Base-by-base conservation (phyloP, 1,284 basidiomycete genomes). In the Malassezia caprae region DNA sequence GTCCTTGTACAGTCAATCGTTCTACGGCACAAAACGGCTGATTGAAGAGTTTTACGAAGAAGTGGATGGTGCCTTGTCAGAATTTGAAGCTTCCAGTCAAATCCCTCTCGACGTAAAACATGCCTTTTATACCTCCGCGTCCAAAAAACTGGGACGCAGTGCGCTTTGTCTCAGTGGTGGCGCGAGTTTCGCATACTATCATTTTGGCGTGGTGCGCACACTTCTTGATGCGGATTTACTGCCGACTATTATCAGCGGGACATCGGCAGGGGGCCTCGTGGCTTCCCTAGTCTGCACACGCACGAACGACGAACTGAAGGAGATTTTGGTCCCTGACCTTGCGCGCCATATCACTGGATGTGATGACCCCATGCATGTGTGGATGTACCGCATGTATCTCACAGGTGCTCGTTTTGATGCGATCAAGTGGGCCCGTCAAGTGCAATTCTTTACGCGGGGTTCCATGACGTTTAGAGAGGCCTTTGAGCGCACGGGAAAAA, bases 391-490 rank as follows among this genome's bases (percentile, higher is more conserved):
- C n/a, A 84, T 88, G 51, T 83, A 83, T 81, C 79, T 78, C 63
- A 96, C 90, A 0, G 94, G 94, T 10, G 93, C 94, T 8, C 80
- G 93, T 40, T 99, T 96, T 75, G 90, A 94, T 63, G 86, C 88
- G 17, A 78, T 91, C 10, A 70, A 80, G 62, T 98, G 94, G 94
- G 94, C 93, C 2, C 61, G 63, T 23, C 72, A 74, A 80, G 76
- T 81, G 2, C 79, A 83, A 42, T 98, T 89, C 78, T 96, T 96
- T 76, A 96, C 90, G 5, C 81, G 84, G 60, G 94, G 94, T 4
- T 90, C 87, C 0, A 82, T 89, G 81, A 98, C 93, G 0, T 99
- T 99, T 78, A 83, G 83, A 51, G 94, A 99, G 73, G 93, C 93
- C 0, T 96, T 93, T 69, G 78, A 89, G 70, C 81, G 86, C 61